Evolutionary conservation across 257 asterid species (phyloP).

Genomic region (Jaltomata sinuosa): DNA sequence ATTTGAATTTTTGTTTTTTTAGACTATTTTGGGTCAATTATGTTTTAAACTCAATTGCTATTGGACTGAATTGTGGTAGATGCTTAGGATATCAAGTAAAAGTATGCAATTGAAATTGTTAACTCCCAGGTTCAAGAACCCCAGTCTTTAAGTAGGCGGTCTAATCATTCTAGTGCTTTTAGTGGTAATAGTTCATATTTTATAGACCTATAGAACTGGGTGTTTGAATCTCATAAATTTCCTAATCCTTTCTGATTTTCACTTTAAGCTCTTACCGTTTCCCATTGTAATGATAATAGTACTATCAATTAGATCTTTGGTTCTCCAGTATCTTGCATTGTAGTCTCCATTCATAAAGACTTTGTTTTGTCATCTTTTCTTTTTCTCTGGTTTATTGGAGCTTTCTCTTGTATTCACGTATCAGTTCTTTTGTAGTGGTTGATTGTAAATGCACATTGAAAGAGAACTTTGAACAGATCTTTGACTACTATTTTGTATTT

Average conservation of each 20-base stretch:
- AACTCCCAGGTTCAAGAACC: neutral
- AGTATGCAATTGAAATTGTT: neutral
- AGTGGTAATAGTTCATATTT: neutral
- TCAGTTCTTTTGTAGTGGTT: neutral
- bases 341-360: neutral
- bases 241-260: neutral
- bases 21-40: neutral
- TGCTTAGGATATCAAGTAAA: neutral
- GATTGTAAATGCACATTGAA: neutral
- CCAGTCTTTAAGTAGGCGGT: neutral
- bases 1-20: neutral
- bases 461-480: neutral
- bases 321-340: neutral
- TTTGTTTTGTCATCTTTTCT: neutral
- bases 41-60: neutral
- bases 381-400: neutral
- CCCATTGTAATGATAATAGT: neutral
- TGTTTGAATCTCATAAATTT: neutral
- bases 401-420: neutral
- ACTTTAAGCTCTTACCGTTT: neutral
- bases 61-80: neutral
- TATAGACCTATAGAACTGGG: neutral
- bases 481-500: neutral
- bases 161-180: neutral
- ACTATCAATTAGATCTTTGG: neutral